Conservation (phyloP, 306 rosid species). For the Rosa multiflora region DNA sequence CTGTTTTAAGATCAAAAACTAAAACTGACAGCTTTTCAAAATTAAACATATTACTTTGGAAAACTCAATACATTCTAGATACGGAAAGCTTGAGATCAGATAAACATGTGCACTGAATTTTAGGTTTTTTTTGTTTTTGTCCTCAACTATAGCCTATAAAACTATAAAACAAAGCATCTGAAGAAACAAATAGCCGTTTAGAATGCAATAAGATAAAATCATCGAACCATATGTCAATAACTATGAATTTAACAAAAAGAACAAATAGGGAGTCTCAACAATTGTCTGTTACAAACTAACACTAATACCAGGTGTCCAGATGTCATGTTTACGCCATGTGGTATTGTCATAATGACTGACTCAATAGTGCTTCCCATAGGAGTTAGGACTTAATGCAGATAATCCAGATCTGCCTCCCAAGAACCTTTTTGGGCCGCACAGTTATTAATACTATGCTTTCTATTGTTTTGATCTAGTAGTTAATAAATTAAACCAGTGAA, state of each 20-base stretch:
- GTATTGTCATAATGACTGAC: background rate
- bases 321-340: background rate
- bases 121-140: no score
- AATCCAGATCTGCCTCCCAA: background rate
- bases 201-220: background rate
- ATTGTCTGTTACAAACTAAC: background rate
- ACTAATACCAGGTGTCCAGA: background rate
- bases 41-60: background rate
- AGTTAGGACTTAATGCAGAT: background rate
- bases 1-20: no score
- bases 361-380: background rate
- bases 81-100: background rate
- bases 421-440: background rate
- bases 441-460: background rate
- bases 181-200: background rate
- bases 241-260: background rate
- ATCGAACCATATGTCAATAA: background rate
- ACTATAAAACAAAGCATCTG: background rate
- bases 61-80: background rate
- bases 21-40: no score
- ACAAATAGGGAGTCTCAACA: background rate
- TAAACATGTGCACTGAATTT: background rate
- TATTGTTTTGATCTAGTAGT: background rate
- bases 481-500: background rate
- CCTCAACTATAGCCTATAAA: background rate